A percentile compares a stretch with the other conserved stretches of the same genome.
These are phyloP conservation scores for Colletotrichum noveboracense DNA, from an alignment of 2,329 filamentous ascomycete species.

Conservation along the genomic window DNA sequence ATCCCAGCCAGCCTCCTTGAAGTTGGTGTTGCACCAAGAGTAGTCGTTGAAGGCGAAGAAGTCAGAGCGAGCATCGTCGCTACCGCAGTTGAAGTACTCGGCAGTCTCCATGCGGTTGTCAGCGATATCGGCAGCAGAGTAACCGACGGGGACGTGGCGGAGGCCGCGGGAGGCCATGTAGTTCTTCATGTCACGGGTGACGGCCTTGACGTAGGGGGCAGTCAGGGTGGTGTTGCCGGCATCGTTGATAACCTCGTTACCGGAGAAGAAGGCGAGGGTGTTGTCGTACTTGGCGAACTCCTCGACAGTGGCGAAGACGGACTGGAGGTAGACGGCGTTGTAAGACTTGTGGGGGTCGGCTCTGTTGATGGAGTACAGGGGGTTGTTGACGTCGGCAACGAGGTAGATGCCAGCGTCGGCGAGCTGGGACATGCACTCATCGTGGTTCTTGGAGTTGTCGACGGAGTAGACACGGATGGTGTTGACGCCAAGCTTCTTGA, in stretches of 20 bases:
- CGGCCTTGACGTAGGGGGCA: conserved; percentile 79
- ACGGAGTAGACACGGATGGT: conserved; percentile 91
- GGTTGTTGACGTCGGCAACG: conserved; percentile 89
- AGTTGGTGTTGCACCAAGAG: conserved; percentile 81
- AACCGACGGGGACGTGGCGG: conserved; percentile 75
- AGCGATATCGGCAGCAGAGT: conserved; percentile 80
- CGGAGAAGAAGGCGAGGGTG: conserved; percentile 85
- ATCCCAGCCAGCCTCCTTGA: conserved; percentile 78
- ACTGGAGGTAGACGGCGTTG: conserved; percentile 84
- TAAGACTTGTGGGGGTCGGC: conserved; percentile 76
- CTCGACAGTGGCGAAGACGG: conserved; percentile 87
- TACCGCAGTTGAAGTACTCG: conserved; percentile 91
- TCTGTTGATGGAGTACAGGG: conserved; percentile 87
- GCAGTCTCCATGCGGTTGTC: conserved; percentile 88
- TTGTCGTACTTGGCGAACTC: conserved; percentile 84
- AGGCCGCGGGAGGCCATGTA: conserved; percentile 69
- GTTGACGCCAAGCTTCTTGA: conserved; percentile 88
- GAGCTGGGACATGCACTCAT: conserved; percentile 83
- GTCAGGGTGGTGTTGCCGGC: conserved; percentile 64
- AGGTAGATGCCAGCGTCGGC: conserved; percentile 90
- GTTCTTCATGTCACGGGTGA: conserved; percentile 77
- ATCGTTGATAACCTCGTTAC: conserved; percentile 82
- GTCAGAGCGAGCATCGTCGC: conserved; percentile 82
- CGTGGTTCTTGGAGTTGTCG: conserved; percentile 80
- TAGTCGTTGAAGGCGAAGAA: conserved; percentile 93